These are phyloP conservation scores for Chaetomium sp. DNA, from an alignment of 2,329 filamentous ascomycete genomes.

Conservation along the genomic window DNA sequence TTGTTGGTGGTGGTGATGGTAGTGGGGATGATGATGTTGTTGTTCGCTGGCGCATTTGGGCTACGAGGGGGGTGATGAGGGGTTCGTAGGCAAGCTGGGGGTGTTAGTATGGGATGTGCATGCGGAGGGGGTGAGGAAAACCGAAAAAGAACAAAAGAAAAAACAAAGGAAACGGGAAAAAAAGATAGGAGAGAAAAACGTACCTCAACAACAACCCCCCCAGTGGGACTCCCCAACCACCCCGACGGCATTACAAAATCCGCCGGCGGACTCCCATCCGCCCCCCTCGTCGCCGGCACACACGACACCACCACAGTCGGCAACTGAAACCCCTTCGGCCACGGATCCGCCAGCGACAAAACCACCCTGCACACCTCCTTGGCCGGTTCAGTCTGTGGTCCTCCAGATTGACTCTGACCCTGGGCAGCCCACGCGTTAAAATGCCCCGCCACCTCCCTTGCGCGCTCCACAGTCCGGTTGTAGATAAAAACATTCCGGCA, in stretches of 20 bases:
- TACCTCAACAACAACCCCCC: conserved; percentile 65
- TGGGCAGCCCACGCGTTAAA: conserved; percentile 50
- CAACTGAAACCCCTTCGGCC: conserved; percentile 55
- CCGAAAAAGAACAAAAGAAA: neutral
- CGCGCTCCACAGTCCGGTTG: conserved; percentile 58
- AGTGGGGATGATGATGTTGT: conserved; percentile 28
- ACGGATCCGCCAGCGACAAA: conserved; percentile 49
- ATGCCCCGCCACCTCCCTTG: conserved; percentile 56
- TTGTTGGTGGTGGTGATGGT: too few relatives aligned
- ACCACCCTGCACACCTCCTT: conserved; percentile 47
- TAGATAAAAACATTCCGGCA: conserved; percentile 66
- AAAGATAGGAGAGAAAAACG: conserved; percentile 3
- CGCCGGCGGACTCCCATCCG: conserved; percentile 54
- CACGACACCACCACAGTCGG: conserved; percentile 68
- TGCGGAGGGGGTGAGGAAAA: neutral
- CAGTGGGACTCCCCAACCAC: conserved; percentile 64
- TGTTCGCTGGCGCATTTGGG: conserved; percentile 52
- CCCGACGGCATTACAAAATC: conserved; percentile 63
- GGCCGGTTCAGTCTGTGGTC: neutral
- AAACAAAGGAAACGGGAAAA: neutral
- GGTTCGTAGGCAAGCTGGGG: conserved; percentile 60
- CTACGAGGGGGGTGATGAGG: conserved; percentile 60
- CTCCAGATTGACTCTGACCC: conserved; percentile 16
- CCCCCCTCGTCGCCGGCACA: conserved; percentile 55
- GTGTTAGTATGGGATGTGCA: neutral